These are phyloP conservation scores for Secale cereale DNA, from an alignment of 176 grass and related monocot species.

Conservation along the genomic window DNA sequence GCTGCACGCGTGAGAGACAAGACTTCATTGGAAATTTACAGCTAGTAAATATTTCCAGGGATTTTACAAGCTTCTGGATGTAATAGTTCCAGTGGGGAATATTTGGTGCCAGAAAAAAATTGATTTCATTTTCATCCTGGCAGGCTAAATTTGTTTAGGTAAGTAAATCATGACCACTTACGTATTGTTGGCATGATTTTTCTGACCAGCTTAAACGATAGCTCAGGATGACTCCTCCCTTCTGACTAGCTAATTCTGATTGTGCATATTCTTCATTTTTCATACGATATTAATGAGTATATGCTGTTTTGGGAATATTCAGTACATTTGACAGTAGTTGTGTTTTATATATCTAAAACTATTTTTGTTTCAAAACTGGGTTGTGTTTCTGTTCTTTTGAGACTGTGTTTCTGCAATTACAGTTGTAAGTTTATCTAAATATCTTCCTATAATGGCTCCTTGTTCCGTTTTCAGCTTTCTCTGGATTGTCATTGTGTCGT, in stretches of 20 bases:
- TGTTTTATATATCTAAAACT: not conserved
- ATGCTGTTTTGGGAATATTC: not conserved
- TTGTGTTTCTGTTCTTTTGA: not conserved
- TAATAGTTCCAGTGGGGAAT: not conserved
- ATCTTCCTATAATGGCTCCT: not conserved
- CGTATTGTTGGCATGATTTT: not conserved
- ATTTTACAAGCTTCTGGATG: not conserved
- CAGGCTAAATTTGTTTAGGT: not conserved
- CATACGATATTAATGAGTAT: not conserved
- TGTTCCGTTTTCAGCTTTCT: not conserved
- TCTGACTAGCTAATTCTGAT: not conserved
- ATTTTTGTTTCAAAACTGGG: not conserved
- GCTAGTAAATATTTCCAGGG: not conserved
- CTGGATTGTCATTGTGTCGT: not conserved
- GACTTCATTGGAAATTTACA: no score
- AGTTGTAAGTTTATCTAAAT: not conserved
- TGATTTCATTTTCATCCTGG: not conserved
- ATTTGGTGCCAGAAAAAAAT: not conserved
- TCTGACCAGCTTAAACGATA: not conserved
- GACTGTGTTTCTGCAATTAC: not conserved
- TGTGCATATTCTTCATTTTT: not conserved
- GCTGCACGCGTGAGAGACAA: not conserved
- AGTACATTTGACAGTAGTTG: not conserved
- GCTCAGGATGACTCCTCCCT: not conserved
- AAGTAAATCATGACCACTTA: not conserved